These are phyloP conservation scores for Corchorus capsularis DNA, from an alignment of 345 rosid genomes.

Conservation along the genomic window DNA sequence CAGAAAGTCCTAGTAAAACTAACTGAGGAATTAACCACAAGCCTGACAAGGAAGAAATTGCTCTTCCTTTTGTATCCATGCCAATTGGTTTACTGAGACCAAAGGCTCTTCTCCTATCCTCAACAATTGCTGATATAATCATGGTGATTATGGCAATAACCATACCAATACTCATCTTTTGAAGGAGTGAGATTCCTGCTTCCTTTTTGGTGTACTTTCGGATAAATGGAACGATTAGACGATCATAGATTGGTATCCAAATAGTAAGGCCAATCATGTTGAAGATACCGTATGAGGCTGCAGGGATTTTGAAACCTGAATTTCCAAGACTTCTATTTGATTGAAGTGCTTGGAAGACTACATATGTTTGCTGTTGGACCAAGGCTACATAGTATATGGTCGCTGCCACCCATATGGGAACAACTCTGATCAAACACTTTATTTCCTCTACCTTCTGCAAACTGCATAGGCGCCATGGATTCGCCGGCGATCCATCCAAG, in stretches of 20 bases:
- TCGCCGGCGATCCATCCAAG: slow-evolving; percentile 36
- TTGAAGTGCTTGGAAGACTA: slow-evolving; percentile 44
- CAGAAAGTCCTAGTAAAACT: slow-evolving; percentile 32
- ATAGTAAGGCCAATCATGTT: slow-evolving; percentile 34
- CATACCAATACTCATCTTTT: slow-evolving; percentile 39
- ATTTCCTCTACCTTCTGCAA: slow-evolving; percentile 57
- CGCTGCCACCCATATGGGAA: slow-evolving; percentile 39
- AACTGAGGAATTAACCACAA: slow-evolving; percentile 51
- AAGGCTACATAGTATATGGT: slow-evolving; percentile 27
- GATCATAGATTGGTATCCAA: slow-evolving; percentile 48
- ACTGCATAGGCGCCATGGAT: slow-evolving; percentile 54
- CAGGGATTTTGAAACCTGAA: slow-evolving; percentile 36
- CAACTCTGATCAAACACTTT: slow-evolving; percentile 41
- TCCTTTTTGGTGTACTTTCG: slow-evolving; percentile 33
- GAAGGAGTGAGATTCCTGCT: slow-evolving; percentile 45
- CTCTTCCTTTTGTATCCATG: slow-evolving; percentile 27
- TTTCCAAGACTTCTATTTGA: slow-evolving; percentile 31
- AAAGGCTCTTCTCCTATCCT: slow-evolving; percentile 27
- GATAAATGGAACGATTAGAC: slow-evolving; percentile 36
- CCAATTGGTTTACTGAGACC: slow-evolving; percentile 34
- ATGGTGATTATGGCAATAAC: slow-evolving; percentile 34
- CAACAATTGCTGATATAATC: slow-evolving; percentile 38
- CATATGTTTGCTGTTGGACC: slow-evolving; percentile 39
- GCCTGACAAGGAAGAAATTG: slow-evolving; percentile 40
- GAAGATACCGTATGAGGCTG: slow-evolving; percentile 36